These are phyloP conservation scores for Boletellus ananas DNA, from an alignment of 768 basidiomycete species.

Conservation along the genomic window DNA sequence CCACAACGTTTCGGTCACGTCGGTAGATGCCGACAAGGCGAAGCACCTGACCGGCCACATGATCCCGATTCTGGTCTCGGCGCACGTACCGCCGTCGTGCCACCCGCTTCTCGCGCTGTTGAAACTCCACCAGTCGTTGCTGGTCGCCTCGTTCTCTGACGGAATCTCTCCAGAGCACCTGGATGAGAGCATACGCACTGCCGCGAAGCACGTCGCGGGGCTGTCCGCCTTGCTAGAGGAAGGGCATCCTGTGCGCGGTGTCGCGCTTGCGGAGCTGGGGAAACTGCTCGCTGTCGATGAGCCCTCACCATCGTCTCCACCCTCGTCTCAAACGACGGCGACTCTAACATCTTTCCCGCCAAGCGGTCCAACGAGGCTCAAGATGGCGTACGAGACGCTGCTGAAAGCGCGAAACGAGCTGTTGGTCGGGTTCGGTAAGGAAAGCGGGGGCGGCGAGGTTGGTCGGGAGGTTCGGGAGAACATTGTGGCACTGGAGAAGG, in stretches of 20 bases:
- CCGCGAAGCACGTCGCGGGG: slow-evolving; percentile 52
- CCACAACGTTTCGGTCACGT: background rate
- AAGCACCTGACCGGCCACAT: slow-evolving; percentile 60
- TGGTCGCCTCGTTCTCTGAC: slow-evolving; percentile 48
- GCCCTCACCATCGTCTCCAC: slow-evolving; percentile 37
- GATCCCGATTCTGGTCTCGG: slow-evolving; percentile 58
- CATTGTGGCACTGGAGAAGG: slow-evolving; percentile 63
- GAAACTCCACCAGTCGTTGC: slow-evolving; percentile 67
- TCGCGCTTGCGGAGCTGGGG: slow-evolving; percentile 75
- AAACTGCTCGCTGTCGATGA: slow-evolving; percentile 82
- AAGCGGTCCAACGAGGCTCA: slow-evolving; percentile 59
- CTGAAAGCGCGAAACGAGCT: slow-evolving; percentile 59
- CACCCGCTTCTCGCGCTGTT: slow-evolving; percentile 76
- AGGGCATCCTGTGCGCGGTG: slow-evolving; percentile 75
- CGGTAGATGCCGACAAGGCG: slow-evolving; percentile 55
- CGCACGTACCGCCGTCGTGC: slow-evolving; percentile 57
- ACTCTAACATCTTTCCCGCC: slow-evolving; percentile 55
- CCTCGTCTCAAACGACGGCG: slow-evolving; percentile 10
- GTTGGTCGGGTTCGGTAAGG: slow-evolving; percentile 65
- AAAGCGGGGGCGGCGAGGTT: slow-evolving; percentile 67
- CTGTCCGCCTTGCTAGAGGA: slow-evolving; percentile 47
- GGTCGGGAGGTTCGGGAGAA: slow-evolving; percentile 59
- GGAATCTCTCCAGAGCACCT: slow-evolving; percentile 46
- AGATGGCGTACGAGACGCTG: slow-evolving; percentile 62
- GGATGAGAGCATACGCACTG: slow-evolving; percentile 60